A percentile compares a stretch with the other conserved stretches of the same genome.
Conservation (phyloP, 2,329 filamentous ascomycete species). For the Penicillium occitanis region DNA sequence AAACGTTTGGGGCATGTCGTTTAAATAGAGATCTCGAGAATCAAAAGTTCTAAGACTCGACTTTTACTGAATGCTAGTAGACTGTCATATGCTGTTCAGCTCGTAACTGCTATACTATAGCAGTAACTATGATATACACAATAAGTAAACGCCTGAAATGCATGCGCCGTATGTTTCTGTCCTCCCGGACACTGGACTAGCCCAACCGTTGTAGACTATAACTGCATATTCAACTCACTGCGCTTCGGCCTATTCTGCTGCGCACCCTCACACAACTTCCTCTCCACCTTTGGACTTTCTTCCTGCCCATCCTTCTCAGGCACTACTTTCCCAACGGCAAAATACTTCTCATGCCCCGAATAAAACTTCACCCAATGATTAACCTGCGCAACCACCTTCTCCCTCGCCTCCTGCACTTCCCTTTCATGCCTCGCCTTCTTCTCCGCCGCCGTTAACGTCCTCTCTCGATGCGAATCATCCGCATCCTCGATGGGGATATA, state of each 20-base stretch:
- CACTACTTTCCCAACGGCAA: slow-evolving; percentile 72
- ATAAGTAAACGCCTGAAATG: slow-evolving; percentile 12
- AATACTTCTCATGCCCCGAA: slow-evolving; percentile 74
- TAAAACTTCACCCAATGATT: slow-evolving; percentile 86
- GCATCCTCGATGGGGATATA: slow-evolving; percentile 69
- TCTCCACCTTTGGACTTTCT: slow-evolving; percentile 47
- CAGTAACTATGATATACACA: neutral
- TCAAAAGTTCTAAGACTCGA: slow-evolving; percentile 21
- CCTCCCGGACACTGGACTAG: neutral
- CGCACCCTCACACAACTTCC: slow-evolving; percentile 69
- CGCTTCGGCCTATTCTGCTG: slow-evolving; percentile 63
- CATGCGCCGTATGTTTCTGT: neutral
- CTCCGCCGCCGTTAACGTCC: slow-evolving; percentile 37
- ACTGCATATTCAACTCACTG: slow-evolving; percentile 21
- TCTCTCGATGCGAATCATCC: slow-evolving; percentile 37
- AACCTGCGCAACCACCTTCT: slow-evolving; percentile 66
- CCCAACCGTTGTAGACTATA: neutral
- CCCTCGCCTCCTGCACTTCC: slow-evolving; percentile 65
- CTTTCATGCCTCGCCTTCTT: slow-evolving; percentile 56
- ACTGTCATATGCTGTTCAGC: neutral
- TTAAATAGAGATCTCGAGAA: slow-evolving; percentile 31
- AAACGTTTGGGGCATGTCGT: slow-evolving; percentile 29
- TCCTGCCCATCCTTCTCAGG: slow-evolving; percentile 47
- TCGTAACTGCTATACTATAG: too few relatives aligned
- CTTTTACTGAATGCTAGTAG: neutral